Percentiles rank a stretch among this genome's conserved stretches.
These are phyloP conservation scores for Knoxia roxburghii DNA, from an alignment of 257 asterid genomes.

Conservation along the genomic window DNA sequence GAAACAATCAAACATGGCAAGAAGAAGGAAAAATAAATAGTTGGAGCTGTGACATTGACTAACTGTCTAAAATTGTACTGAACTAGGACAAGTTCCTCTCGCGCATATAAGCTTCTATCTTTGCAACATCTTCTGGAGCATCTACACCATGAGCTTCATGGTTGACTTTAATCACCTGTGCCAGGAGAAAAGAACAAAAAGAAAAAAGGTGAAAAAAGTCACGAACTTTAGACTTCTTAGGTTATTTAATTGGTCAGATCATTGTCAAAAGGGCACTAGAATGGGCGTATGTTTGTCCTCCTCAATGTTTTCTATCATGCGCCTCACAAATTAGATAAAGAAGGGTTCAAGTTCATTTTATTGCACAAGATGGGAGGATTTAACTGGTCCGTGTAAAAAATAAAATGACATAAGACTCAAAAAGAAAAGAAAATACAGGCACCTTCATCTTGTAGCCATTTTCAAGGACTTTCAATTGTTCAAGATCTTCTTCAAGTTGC, in stretches of 20 bases:
- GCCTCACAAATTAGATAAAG: no score
- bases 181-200: background rate
- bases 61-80: no score
- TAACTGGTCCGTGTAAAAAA: no score
- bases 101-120: slow-evolving; percentile 51
- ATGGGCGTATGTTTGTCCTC: no score
- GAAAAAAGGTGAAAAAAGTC: background rate
- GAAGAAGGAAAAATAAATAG: no score
- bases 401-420: no score
- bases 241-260: background rate
- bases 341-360: no score
- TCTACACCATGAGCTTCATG: slow-evolving; percentile 74
- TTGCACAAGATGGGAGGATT: no score
- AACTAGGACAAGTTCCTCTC: slow-evolving; percentile 48
- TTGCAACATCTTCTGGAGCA: slow-evolving; percentile 58
- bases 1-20: no score
- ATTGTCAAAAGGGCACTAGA: no score
- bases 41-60: no score
- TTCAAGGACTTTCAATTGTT: slow-evolving; percentile 91
- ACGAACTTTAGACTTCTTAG: background rate
- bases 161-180: slow-evolving; percentile 70
- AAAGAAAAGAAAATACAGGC: background rate
- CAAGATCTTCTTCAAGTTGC: slow-evolving; percentile 96
- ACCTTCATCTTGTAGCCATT: slow-evolving; percentile 98
- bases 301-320: no score